phyloP scores from a whole-genome alignment of 2,329 filamentous ascomycete genomes.

The Pyrenochaeta sp. region DNA sequence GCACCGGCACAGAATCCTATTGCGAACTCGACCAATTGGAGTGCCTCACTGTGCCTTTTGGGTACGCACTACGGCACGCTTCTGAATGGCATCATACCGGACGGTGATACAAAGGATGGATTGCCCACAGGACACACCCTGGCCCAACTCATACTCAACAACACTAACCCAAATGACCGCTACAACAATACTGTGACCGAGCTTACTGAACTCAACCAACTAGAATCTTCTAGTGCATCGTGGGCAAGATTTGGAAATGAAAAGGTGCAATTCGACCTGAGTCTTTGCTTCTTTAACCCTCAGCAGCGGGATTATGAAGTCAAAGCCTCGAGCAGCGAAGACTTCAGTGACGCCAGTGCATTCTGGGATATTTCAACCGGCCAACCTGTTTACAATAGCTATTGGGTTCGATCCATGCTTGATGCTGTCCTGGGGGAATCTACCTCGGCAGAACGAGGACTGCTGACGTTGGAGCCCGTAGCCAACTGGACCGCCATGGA shows the following conservation, averaged over 20 bases:
- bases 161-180: not conserved
- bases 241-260: not conserved
- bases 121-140: not conserved
- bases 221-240: not conserved
- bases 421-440: not conserved
- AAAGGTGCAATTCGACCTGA: not conserved
- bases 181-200: not conserved
- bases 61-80: not conserved
- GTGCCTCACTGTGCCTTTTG: not conserved
- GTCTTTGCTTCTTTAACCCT: constrained; percentile 1
- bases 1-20: not conserved
- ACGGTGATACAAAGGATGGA: not conserved
- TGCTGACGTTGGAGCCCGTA: not conserved
- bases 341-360: too few relatives aligned
- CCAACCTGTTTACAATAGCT: not conserved
- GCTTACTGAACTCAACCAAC: not conserved
- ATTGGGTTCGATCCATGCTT: not conserved
- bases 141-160: not conserved
- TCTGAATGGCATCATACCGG: not conserved
- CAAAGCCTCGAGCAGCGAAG: not conserved
- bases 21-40: not conserved
- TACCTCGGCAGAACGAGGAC: not conserved
- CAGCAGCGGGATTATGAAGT: not conserved
- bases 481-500: not conserved
- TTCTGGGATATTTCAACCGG: too few relatives aligned